A percentile compares a stretch with the other conserved stretches of the same genome.
These are phyloP conservation scores for Corymbia maculata DNA, from an alignment of 345 rosid species.

Conservation along the genomic window DNA sequence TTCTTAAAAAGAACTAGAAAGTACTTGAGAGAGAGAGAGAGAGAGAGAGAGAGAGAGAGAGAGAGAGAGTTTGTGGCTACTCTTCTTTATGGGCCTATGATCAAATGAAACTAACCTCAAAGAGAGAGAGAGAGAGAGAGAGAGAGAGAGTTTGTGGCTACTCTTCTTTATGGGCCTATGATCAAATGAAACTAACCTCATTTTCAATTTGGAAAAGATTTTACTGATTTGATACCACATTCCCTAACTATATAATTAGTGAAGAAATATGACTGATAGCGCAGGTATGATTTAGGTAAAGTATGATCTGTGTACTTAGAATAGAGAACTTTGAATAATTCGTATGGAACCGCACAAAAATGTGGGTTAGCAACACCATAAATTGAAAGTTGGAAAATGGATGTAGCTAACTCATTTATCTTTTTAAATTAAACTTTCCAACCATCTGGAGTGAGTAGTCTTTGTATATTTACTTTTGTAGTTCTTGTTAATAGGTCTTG, in stretches of 20 bases:
- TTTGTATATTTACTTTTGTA: background rate
- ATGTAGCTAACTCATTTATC: background rate
- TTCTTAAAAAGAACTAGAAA: background rate
- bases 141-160: background rate
- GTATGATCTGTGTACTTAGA: background rate
- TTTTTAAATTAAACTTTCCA: background rate
- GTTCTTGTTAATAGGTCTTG: background rate
- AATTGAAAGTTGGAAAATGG: background rate
- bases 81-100: background rate
- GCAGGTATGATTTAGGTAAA: background rate
- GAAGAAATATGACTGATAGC: background rate
- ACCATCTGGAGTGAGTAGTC: background rate
- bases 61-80: background rate
- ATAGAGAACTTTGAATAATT: background rate
- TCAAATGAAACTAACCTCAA: background rate
- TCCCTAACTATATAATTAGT: background rate
- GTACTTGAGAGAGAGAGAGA: background rate
- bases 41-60: background rate
- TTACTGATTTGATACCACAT: background rate
- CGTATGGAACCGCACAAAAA: background rate
- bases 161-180: background rate
- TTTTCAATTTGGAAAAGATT: background rate
- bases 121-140: background rate
- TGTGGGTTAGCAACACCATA: background rate
- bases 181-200: background rate